Base-by-base conservation (phyloP, 2,329 filamentous ascomycete species). In the Paecilomyces formosus region DNA sequence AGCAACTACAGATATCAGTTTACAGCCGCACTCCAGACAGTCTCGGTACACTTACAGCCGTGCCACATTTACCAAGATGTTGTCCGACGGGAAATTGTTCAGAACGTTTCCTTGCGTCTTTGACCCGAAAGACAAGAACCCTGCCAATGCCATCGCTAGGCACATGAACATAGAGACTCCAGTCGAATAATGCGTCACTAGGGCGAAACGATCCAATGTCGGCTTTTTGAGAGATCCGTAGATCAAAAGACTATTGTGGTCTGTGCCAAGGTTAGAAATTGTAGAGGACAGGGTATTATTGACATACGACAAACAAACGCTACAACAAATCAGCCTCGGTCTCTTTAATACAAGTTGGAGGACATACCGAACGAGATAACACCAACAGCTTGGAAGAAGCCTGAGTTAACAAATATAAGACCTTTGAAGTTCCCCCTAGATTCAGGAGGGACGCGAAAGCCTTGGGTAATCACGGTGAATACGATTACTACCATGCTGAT, bases 231-330 rank as follows among this genome's bases (percentile, higher is more conserved):
- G 84, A 2, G 93, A 97, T 64, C 93, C 93, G 76, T 99, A 99
- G 71, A 99, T 99, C 58, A 99, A 82, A 60, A 99, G 87, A 55
- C 91, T 96, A 78, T 99, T 99, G 79, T 99, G 94, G 72, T 99
- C 81, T 83, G 64, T 45, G 7, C 39, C 15, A 45, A 52, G 22
- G 60, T 74, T 61, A 72, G 64, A 58, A 35, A 57, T 53, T 51
- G 28, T 61, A 31, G 5, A 52, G 54, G 28, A 13, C 50, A 30
- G 24, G 30, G 3, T 33, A 31, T 56, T 31, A 39, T 24, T 53
- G 51, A 72, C 78, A 61, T 80, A 82, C 80, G 86, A 71, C 86
- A 88, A 60, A 88, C 86, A 66, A 88, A 88, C 31, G 86, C 84
- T 83, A 62, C 24, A 54, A 49, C 56, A 31, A 28, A 62, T 79